Conservation (phyloP, 2,329 filamentous ascomycete species). For the Curvularia eragrostidis region DNA sequence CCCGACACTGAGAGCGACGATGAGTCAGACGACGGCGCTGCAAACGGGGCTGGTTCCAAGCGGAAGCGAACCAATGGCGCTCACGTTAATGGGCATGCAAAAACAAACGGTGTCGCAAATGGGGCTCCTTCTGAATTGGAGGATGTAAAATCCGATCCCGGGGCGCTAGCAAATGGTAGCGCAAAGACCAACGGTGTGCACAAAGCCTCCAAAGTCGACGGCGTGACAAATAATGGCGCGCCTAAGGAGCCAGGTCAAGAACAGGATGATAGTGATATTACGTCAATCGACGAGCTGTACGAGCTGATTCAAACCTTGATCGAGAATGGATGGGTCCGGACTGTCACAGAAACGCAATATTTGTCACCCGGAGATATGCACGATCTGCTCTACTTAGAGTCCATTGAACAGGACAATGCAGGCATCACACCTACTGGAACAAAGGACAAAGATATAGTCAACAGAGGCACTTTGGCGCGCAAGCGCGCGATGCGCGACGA, state of each 20-base stretch:
- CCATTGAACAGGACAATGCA: slow-evolving; percentile 61
- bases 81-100: slow-evolving; percentile 29
- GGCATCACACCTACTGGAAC: slow-evolving; percentile 63
- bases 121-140: slow-evolving; percentile 18
- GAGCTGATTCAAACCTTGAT: slow-evolving; percentile 59
- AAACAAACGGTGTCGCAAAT: slow-evolving; percentile 26
- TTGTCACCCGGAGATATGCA: slow-evolving; percentile 63
- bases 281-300: slow-evolving; percentile 51
- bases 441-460: slow-evolving; percentile 71
- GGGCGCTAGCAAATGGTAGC: slow-evolving; percentile 17
- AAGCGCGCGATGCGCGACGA: slow-evolving; percentile 59
- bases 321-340: slow-evolving; percentile 71
- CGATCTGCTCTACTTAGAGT: slow-evolving; percentile 67
- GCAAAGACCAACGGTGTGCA: slow-evolving; percentile 21
- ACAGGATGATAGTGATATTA: slow-evolving; percentile 42
- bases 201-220: too few species aligned
- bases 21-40: slow-evolving; percentile 41
- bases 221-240: slow-evolving; percentile 13
- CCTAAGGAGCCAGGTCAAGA: slow-evolving; percentile 18
- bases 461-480: slow-evolving; percentile 63
- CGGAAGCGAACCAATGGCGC: slow-evolving; percentile 32
- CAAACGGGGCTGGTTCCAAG: slow-evolving; percentile 33
- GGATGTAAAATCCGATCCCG: slow-evolving; percentile 11
- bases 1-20: slow-evolving; percentile 37
- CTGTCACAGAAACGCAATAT: slow-evolving; percentile 59